These are phyloP conservation scores for Torulaspora franciscae DNA, from an alignment of 805 yeast species.

Conservation along the genomic window DNA sequence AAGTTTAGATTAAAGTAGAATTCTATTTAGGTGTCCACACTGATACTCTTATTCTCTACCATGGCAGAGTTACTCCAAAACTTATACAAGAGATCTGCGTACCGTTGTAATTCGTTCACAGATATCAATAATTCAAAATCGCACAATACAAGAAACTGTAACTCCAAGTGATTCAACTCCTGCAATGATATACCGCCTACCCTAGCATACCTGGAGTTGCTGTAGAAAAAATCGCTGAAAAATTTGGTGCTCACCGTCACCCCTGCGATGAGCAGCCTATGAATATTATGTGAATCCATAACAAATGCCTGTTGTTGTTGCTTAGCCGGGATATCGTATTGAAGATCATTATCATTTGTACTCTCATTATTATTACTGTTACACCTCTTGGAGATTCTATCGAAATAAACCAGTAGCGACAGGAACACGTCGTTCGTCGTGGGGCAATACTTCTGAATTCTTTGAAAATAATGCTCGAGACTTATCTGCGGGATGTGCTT, in stretches of 20 bases:
- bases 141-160: constrained; percentile 76
- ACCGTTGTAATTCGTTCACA: constrained; percentile 83
- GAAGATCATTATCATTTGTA: constrained; percentile 7
- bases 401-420: constrained; percentile 86
- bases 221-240: constrained; percentile 90
- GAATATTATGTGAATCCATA: constrained; percentile 94
- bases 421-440: constrained; percentile 96
- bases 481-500: constrained; percentile 95
- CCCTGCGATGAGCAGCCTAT: constrained; percentile 88
- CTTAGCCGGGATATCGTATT: constrained; percentile 14
- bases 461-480: constrained; percentile 78
- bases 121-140: constrained; percentile 86
- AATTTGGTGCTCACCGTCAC: constrained; percentile 94
- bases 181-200: constrained; percentile 93
- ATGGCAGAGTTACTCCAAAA: constrained; percentile 54
- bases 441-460: constrained; percentile 95
- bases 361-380: constrained; percentile 22
- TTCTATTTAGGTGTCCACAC: not conserved
- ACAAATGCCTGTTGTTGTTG: constrained; percentile 65
- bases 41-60: not conserved
- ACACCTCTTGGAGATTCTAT: constrained; percentile 75
- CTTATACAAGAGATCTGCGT: constrained; percentile 78
- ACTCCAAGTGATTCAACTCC: constrained; percentile 86
- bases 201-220: constrained; percentile 89
- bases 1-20: not conserved